These are phyloP conservation scores for Boletus sensibilis DNA, from an alignment of 768 basidiomycete genomes.

Conservation along the genomic window DNA sequence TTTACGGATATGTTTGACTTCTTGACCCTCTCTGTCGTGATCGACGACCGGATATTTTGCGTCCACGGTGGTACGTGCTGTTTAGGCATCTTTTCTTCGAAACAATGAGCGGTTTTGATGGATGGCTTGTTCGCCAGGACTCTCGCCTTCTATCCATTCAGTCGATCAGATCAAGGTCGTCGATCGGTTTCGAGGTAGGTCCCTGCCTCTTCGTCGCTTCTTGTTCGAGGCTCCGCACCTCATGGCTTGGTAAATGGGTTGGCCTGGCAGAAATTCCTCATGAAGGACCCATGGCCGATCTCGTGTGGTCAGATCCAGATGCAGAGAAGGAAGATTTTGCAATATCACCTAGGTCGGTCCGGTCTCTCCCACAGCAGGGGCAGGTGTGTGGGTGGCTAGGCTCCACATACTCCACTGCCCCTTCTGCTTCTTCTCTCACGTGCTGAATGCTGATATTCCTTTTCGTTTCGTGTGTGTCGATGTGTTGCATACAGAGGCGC, in stretches of 20 bases:
- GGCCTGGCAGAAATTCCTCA: slow-evolving; percentile 85
- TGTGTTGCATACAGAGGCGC: slow-evolving; percentile 66
- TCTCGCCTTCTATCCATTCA: slow-evolving; percentile 97
- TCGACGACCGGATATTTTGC: slow-evolving; percentile 98
- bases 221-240: slow-evolving; percentile 23
- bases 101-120: slow-evolving; percentile 1
- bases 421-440: slow-evolving; percentile 11
- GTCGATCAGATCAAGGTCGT: slow-evolving; percentile 99
- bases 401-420: slow-evolving; percentile 11
- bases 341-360: slow-evolving; percentile 87
- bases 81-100: not conserved
- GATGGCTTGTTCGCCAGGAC: slow-evolving; percentile 47
- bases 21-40: slow-evolving; percentile 93
- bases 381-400: slow-evolving; percentile 4
- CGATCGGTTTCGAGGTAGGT: slow-evolving; percentile 93
- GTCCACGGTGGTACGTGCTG: slow-evolving; percentile 84
- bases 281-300: slow-evolving; percentile 99
- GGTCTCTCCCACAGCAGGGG: slow-evolving; percentile 10
- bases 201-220: slow-evolving; percentile 18
- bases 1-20: slow-evolving; percentile 99
- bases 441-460: slow-evolving; percentile 6
- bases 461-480: slow-evolving; percentile 1
- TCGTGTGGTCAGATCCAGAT: slow-evolving; percentile 99
- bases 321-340: slow-evolving; percentile 99
- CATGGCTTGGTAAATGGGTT: slow-evolving; percentile 17